A percentile compares a stretch with the other conserved stretches of the same genome.
phyloP scores from a whole-genome alignment of 177 flowering plant genomes.

The Vitis hybrid region DNA sequence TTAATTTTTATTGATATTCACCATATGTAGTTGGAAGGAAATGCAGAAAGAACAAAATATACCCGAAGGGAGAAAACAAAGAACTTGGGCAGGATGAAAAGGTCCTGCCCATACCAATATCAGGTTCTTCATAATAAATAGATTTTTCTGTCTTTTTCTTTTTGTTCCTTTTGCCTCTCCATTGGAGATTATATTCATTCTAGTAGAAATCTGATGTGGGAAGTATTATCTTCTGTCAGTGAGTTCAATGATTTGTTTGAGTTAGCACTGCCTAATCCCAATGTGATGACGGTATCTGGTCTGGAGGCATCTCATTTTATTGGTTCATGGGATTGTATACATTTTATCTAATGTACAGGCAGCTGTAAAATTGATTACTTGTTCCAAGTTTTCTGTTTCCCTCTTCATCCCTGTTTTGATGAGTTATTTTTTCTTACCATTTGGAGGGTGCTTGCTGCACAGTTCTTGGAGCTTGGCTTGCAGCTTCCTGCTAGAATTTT shows the following conservation, averaged over 20 bases:
- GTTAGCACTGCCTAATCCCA: neutral
- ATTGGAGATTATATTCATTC: neutral
- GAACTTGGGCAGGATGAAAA: slow-evolving; percentile 13
- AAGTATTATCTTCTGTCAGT: neutral
- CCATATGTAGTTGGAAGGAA: slow-evolving; percentile 6
- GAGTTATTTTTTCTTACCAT: too few species aligned
- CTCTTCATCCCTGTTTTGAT: too few species aligned
- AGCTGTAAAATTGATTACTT: neutral
- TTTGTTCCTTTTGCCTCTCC: neutral
- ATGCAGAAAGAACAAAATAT: neutral
- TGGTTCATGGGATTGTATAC: slow-evolving; percentile 7
- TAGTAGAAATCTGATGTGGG: neutral
- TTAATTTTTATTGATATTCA: slow-evolving; percentile 15
- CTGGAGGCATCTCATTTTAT: neutral
- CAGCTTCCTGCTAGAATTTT: too few species aligned
- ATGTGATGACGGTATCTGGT: neutral
- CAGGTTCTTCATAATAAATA: neutral
- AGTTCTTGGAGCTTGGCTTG: too few species aligned
- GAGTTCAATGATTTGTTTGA: neutral
- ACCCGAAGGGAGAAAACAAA: neutral
- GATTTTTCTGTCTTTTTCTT: neutral
- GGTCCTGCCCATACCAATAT: slow-evolving; percentile 12
- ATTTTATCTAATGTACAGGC: neutral
- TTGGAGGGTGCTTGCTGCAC: too few species aligned
- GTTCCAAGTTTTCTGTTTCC: too few species aligned